Base-by-base conservation (phyloP, 805 yeast species). In the Ogataea pignaliae region DNA sequence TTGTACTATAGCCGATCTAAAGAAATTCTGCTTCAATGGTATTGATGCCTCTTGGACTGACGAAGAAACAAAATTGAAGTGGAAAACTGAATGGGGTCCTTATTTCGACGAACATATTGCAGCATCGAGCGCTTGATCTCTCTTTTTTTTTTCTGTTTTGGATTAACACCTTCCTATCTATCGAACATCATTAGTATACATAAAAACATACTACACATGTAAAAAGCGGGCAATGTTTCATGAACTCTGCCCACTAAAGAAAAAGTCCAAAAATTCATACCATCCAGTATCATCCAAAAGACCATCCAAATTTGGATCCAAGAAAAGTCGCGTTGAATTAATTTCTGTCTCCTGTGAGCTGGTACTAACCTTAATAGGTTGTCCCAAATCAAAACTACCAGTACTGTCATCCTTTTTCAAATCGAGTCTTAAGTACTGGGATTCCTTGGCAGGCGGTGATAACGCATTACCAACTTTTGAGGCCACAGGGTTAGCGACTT, bases 41-140 rank as follows among this genome's bases (percentile, higher is more conserved):
- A 53, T 61, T 18, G 60, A 61, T 28, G 63, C 59, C 21, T 53
- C 63, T 17, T 61, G 64, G 64, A 52, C 54, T 5, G 55, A 47
- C 17, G 55, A 51, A 40, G 49, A 46, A 12, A 36, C 40, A n/a
- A 56, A 55, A 36, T 31, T 21, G 14, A 12, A 42, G 36, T 52
- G 58, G 56, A 47, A 44, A 31, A 16, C 13, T 3, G 52, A 53
- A 17, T 53, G 57, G 47, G 37, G 42, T 14, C 40, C 39, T 31
- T 54, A 43, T 33, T 55, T 54, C 40, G 48, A 44, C 26, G 7
- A 21, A 21, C 7, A 21, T 7, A 21, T 21, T 21, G 26, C 7
- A 5, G 4, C 26, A 21, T 21, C 26, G 26, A 21, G 26, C 7
- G 26, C 26, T 5, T 21, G 26, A 21, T 21, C 4, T 5, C 26